Percentiles rank a stretch among this genome's conserved stretches.
phyloP scores from a whole-genome alignment of 306 rosid species.

The Geum urbanum region DNA sequence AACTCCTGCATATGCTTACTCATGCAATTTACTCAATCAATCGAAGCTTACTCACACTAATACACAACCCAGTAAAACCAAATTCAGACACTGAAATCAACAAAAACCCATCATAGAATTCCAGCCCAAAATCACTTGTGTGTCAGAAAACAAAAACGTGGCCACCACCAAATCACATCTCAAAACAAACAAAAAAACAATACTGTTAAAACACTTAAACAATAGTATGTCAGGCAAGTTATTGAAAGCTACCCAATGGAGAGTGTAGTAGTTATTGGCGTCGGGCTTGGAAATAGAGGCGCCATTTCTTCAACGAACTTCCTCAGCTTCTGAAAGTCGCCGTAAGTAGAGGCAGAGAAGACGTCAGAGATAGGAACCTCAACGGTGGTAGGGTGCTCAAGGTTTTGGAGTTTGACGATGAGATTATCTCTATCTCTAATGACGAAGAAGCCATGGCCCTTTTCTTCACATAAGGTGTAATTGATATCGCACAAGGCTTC shows the following conservation, averaged over 20 bases:
- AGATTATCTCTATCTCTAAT: slow-evolving; percentile 65
- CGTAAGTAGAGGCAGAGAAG: slow-evolving; percentile 69
- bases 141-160: slow-evolving; percentile 28
- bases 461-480: not conserved
- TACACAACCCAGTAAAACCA: slow-evolving; percentile 5
- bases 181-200: too few relatives aligned
- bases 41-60: too few relatives aligned
- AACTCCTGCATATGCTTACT: too few relatives aligned
- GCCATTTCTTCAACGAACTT: slow-evolving; percentile 71
- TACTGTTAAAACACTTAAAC: too few relatives aligned
- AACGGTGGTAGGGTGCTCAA: slow-evolving; percentile 17
- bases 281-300: slow-evolving; percentile 71
- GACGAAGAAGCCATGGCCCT: slow-evolving; percentile 62
- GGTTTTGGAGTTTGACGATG: slow-evolving; percentile 40
- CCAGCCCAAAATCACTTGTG: slow-evolving; percentile 35
- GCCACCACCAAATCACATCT: too few relatives aligned
- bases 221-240: slow-evolving; percentile 35
- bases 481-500: too few relatives aligned
- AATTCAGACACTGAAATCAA: slow-evolving; percentile 25
- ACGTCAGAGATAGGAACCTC: slow-evolving; percentile 51
- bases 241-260: slow-evolving; percentile 86
- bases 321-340: slow-evolving; percentile 67
- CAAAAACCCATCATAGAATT: slow-evolving; percentile 29
- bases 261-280: slow-evolving; percentile 61
- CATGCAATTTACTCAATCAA: too few relatives aligned